Base-by-base conservation (phyloP, 2,329 filamentous ascomycete species). In the Ophiocordyceps camponoti-rufipedis region DNA sequence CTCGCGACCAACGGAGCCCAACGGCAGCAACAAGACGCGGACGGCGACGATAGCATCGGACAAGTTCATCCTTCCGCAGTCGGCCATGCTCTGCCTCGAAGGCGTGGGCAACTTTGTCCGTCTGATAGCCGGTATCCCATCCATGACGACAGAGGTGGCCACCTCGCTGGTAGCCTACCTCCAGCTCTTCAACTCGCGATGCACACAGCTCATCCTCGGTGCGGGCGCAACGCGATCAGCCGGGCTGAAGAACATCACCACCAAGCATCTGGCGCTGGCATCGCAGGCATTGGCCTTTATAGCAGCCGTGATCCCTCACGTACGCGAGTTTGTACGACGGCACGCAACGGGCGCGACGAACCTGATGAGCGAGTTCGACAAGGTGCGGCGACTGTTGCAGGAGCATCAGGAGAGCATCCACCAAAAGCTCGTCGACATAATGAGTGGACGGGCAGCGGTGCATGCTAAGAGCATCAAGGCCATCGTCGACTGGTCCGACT, bases 151-250 rank as follows among this genome's bases (percentile, higher is more conserved):
- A 2, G 87, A 95, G 48, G 80, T 95, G 45, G 83, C 85, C 0
- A 69, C 75, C 3, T 81, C 80, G 0, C 73, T 98, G 11, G 69
- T 95, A 40, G 81, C 91, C 19, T 94, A 93, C 56, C 71, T 96
- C 13, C 85, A 91, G 52, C 72, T 94, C 4, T 98, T 96, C 71
- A 95, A 98, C 61, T 95, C 87, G 2, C 82, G 91, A 18, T 88
- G 88, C 47, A 93, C 84, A n/a, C 91, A 98, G 59, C 74, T 98
- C 47, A 95, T 98, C 51, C 78, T 98, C 7, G 91, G 91, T 1
- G 91, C 91, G 1, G 91, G 91, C 5, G 91, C 91, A 4, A 95
- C 85, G 5, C 73, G 78, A 33, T 87, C 83, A 23, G 91, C 88
- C 1, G 89, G 89, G 0, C 69, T 98, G 18, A 94, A 87, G 60